These are phyloP conservation scores for Phaeomoniella chlamydospora DNA, from an alignment of 2,329 filamentous ascomycete species.

Conservation along the genomic window DNA sequence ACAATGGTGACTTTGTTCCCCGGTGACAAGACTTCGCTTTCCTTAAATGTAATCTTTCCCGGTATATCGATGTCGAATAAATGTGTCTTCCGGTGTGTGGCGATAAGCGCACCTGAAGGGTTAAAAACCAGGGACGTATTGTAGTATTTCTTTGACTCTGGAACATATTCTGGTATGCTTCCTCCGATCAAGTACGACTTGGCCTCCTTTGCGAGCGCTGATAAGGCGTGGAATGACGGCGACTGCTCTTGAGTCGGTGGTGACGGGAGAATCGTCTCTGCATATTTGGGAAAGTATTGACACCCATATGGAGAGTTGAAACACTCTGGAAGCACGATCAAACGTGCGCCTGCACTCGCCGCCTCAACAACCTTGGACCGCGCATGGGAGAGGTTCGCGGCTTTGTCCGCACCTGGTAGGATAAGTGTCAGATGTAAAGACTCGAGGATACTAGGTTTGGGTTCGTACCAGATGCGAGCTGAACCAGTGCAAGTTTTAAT, in stretches of 20 bases:
- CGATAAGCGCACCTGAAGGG: conserved; percentile 65
- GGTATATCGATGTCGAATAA: conserved; percentile 97
- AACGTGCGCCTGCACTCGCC: conserved; percentile 57
- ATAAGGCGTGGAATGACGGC: conserved; percentile 75
- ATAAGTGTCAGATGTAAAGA: conserved; percentile 9
- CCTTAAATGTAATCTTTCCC: conserved; percentile 79
- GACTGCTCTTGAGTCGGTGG: conserved; percentile 57
- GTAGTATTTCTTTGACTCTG: conserved; percentile 57
- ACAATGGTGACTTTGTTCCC: conserved; percentile 77
- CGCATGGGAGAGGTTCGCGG: conserved; percentile 67
- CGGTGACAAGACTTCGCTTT: conserved; percentile 75
- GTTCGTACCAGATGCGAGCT: conserved; percentile 54
- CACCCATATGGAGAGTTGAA: conserved; percentile 98
- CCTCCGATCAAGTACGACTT: conserved; percentile 75
- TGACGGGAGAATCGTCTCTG: conserved; percentile 70
- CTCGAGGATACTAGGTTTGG: conserved; percentile 1
- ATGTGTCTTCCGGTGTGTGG: conserved; percentile 83
- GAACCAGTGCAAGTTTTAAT: conserved; percentile 66
- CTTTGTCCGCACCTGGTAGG: conserved; percentile 57
- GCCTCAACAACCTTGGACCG: conserved; percentile 73
- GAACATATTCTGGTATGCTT: conserved; percentile 74
- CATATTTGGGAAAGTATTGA: conserved; percentile 80
- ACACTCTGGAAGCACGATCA: conserved; percentile 91
- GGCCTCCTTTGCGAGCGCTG: conserved; percentile 63
- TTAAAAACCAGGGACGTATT: conserved; percentile 82